Evolutionary conservation across 2,329 filamentous ascomycete genomes (phyloP).

Genomic region (Colletotrichum lentis): DNA sequence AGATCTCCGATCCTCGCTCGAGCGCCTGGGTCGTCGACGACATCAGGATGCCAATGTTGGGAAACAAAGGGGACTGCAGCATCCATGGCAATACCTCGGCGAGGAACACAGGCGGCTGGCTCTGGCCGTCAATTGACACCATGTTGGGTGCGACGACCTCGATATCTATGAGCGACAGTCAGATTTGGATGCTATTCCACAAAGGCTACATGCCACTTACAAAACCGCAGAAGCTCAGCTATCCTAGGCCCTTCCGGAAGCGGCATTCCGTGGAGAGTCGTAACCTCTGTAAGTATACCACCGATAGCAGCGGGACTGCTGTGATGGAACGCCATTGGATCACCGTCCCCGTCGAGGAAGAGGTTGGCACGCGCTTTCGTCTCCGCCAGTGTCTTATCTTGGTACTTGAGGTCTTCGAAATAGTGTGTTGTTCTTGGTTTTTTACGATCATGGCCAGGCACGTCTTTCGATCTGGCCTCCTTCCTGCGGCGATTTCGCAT

Average conservation of each 20-base stretch:
- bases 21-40: slow-evolving; percentile 44
- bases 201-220: slow-evolving; percentile 37
- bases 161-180: slow-evolving; percentile 37
- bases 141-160: slow-evolving; percentile 45
- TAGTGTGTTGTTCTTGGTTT: background rate
- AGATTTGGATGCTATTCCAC: background rate
- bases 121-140: slow-evolving; percentile 45
- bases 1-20: slow-evolving; percentile 38
- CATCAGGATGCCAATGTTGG: slow-evolving; percentile 44
- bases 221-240: slow-evolving; percentile 43
- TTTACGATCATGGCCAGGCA: background rate
- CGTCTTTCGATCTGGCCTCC: background rate
- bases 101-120: slow-evolving; percentile 41
- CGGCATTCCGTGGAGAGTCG: slow-evolving; percentile 51
- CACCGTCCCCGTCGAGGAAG: slow-evolving; percentile 39
- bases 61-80: slow-evolving; percentile 45
- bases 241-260: slow-evolving; percentile 41
- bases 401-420: background rate
- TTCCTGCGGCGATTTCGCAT: background rate
- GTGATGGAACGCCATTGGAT: slow-evolving; percentile 38
- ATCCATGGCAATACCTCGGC: slow-evolving; percentile 44
- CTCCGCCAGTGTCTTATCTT: background rate
- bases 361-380: slow-evolving; percentile 21
- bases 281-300: slow-evolving; percentile 40
- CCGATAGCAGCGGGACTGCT: slow-evolving; percentile 38